These are phyloP conservation scores for Fereydounia khargensis DNA, from an alignment of 1,284 basidiomycete genomes.

Conservation along the genomic window DNA sequence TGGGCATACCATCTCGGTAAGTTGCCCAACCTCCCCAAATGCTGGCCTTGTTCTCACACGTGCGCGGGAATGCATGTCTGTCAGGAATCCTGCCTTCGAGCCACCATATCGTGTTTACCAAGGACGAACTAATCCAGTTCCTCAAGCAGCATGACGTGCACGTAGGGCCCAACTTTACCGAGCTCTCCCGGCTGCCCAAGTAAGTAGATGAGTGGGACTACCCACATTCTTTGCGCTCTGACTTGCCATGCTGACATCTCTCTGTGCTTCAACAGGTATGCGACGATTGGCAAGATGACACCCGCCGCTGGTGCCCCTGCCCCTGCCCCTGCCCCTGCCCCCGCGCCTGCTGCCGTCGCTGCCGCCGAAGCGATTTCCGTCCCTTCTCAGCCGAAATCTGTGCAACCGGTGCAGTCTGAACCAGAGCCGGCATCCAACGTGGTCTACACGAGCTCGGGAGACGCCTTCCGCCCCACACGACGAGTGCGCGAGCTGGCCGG, in stretches of 20 bases:
- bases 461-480: slow-evolving; percentile 44
- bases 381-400: no score
- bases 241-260: neutral
- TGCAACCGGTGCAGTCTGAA: no score
- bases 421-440: no score
- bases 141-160: slow-evolving; percentile 47
- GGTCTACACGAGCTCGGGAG: slow-evolving; percentile 39
- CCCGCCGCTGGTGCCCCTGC: slow-evolving; percentile 11
- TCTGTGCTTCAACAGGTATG: slow-evolving; percentile 10
- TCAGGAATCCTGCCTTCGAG: slow-evolving; percentile 27
- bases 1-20: slow-evolving; percentile 47
- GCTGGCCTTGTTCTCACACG: neutral
- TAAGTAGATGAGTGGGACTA: slow-evolving; percentile 3
- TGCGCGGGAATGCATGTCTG: neutral
- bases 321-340: slow-evolving; percentile 9
- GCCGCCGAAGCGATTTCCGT: slow-evolving; percentile 1
- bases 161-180: slow-evolving; percentile 44
- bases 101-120: slow-evolving; percentile 48
- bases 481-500: slow-evolving; percentile 46
- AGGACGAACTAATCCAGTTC: slow-evolving; percentile 38
- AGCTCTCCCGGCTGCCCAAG: slow-evolving; percentile 43
- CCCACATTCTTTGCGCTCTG: neutral
- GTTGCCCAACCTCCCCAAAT: neutral
- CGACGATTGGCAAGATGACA: slow-evolving; percentile 37
- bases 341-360: slow-evolving; percentile 1